Conservation (phyloP, 495 filamentous ascomycete genomes). For the Penicillium subrubescens region DNA sequence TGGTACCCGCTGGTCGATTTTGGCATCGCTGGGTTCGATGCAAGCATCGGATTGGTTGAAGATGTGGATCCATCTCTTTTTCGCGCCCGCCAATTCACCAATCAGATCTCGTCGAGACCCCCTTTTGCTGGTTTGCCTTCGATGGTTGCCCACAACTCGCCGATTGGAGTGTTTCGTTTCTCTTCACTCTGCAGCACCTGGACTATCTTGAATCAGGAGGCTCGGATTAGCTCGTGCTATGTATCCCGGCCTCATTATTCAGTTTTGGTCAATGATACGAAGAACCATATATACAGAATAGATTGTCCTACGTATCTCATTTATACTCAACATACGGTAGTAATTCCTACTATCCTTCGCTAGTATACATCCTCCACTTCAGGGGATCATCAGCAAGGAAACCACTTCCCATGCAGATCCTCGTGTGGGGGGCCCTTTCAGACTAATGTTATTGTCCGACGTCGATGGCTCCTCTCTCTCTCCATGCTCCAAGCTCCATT, state of each 20-base stretch:
- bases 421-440: conserved; percentile 4
- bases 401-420: conserved; percentile 12
- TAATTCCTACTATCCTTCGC: background rate
- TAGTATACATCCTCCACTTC: background rate
- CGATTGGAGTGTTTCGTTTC: background rate
- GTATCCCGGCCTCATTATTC: conserved; percentile 1
- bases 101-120: background rate
- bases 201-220: background rate
- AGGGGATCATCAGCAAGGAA: conserved; percentile 6
- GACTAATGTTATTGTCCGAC: conserved; percentile 23
- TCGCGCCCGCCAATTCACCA: background rate
- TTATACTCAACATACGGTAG: background rate
- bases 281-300: background rate
- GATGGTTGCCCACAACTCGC: background rate
- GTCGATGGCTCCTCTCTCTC: background rate
- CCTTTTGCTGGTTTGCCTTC: conserved; percentile 5
- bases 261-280: background rate
- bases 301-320: background rate
- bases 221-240: background rate
- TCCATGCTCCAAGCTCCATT: background rate
- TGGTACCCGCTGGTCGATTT: conserved; percentile 5
- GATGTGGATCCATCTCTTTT: background rate
- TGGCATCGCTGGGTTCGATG: conserved; percentile 2
- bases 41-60: background rate
- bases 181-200: background rate